phyloP scores from a whole-genome alignment of 2,329 filamentous ascomycete genomes.

The Pseudofabraea citricarpa region DNA sequence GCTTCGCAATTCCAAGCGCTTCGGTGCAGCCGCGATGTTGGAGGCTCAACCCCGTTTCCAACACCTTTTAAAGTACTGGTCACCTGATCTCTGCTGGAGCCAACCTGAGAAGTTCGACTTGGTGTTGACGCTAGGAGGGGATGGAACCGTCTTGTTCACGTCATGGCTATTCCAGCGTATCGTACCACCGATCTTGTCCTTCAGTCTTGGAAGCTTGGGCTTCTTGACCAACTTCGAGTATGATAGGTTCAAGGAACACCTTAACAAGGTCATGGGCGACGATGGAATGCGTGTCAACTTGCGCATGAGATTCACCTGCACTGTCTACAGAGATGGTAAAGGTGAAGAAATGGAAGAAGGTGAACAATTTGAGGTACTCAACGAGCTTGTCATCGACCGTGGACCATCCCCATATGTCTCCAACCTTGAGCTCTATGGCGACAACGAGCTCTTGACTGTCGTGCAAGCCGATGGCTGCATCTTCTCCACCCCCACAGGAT shows the following conservation, averaged over 20 bases:
- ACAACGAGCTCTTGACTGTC: slow-evolving; percentile 90
- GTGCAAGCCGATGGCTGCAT: slow-evolving; percentile 97
- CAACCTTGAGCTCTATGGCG: slow-evolving; percentile 91
- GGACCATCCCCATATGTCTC: slow-evolving; percentile 96
- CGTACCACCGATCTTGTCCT: slow-evolving; percentile 79
- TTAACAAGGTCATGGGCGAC: slow-evolving; percentile 88
- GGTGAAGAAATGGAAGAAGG: slow-evolving; percentile 73
- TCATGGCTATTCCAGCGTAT: slow-evolving; percentile 90
- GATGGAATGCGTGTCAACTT: slow-evolving; percentile 95
- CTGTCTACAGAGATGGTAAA: slow-evolving; percentile 73
- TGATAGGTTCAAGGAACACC: slow-evolving; percentile 77
- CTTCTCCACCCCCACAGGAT: slow-evolving; percentile 92
- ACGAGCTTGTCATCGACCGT: slow-evolving; percentile 96
- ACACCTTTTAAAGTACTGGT: slow-evolving; percentile 91
- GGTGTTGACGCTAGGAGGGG: slow-evolving; percentile 81
- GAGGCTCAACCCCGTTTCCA: slow-evolving; percentile 71
- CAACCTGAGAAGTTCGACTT: slow-evolving; percentile 94
- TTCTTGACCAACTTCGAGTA: slow-evolving; percentile 89
- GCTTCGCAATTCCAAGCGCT: slow-evolving; percentile 80
- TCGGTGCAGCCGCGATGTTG: slow-evolving; percentile 69
- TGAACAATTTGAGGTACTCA: slow-evolving; percentile 96
- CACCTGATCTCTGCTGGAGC: slow-evolving; percentile 90
- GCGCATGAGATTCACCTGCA: slow-evolving; percentile 98
- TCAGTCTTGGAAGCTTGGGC: slow-evolving; percentile 79
- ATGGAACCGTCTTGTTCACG: slow-evolving; percentile 83